These are phyloP conservation scores for Fusarium siculi DNA, from an alignment of 2,329 filamentous ascomycete species.

Conservation along the genomic window DNA sequence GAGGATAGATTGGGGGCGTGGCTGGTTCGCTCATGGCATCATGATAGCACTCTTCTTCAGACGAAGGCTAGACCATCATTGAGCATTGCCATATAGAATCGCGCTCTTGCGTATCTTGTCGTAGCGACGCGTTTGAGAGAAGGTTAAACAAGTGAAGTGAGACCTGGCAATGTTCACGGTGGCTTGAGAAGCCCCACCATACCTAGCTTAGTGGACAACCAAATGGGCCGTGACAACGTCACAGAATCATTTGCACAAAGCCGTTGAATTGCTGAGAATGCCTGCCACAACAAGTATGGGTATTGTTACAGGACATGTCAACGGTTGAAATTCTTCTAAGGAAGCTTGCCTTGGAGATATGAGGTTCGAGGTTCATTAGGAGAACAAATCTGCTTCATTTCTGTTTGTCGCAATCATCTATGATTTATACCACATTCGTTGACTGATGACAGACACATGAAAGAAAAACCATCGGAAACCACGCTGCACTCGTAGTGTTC, in stretches of 20 bases:
- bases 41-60: slow-evolving; percentile 31
- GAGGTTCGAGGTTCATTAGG: neutral
- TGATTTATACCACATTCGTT: neutral
- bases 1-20: slow-evolving; percentile 61
- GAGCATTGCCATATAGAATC: slow-evolving; percentile 2
- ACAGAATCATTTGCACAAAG: neutral
- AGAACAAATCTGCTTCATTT: neutral
- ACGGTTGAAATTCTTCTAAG: neutral
- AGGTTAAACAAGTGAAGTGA: slow-evolving; percentile 10
- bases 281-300: neutral
- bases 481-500: neutral
- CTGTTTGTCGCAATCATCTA: neutral
- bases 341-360: neutral
- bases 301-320: neutral
- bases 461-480: neutral
- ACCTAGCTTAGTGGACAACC: neutral
- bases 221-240: neutral
- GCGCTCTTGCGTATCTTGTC: neutral
- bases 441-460: neutral
- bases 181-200: slow-evolving; percentile 7
- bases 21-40: slow-evolving; percentile 63
- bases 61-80: slow-evolving; percentile 9
- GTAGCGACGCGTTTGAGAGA: slow-evolving; percentile 3
- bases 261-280: neutral
- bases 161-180: slow-evolving; percentile 13